Base-by-base conservation (phyloP, 441 rosid genomes). In the Arabidopsis lyrata region DNA sequence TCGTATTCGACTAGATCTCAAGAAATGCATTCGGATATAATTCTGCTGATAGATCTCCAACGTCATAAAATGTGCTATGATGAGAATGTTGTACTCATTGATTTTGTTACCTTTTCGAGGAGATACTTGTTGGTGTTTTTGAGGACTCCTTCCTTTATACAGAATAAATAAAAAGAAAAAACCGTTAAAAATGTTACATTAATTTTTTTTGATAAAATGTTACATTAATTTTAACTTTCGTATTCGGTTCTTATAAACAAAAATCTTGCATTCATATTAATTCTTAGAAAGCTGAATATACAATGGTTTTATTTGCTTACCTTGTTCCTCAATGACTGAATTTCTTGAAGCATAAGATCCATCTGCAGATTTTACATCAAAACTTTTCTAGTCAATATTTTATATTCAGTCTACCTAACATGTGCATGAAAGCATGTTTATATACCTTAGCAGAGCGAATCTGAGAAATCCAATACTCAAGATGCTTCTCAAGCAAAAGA, bases 361-460 rank as follows among this genome's bases (percentile, higher is more conserved):
- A 90, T 90, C 99, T 94, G 83, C 34, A 63, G 54, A 10, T 24
- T 72, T 27, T 35, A 56, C 39, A 54, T 57, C 32, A 7, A 56
- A 66, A 38, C 2, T 29, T 16, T 50, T 36, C 1, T 35, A 12
- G 31, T 66, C 60, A 66, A 18, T 39, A 48, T 50, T 57, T 34
- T 47, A 8, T 47, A 10, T 38, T 47, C 47, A 63, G 34, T 29
- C 22, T 38, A 38, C 5, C 22, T 12, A 42, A 35, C 7, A 48
- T 61, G 22, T 68, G 10, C 38, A 27, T 41, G 36, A 20, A 36
- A 11, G 8, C 16, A 48, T 57, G 14, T 29, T 3, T 8, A 41
- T 76, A 49, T 79, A 93, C 99, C 97, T 95, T 95, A 20, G 89
- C 80, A 24, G 97, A 86, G 71, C 99, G 99, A 58, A 88, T 85